Evolutionary conservation across 257 asterid genomes (phyloP), one percentile per base, ranked within the genome.

Genomic region (Forsythia viridissima): DNA sequence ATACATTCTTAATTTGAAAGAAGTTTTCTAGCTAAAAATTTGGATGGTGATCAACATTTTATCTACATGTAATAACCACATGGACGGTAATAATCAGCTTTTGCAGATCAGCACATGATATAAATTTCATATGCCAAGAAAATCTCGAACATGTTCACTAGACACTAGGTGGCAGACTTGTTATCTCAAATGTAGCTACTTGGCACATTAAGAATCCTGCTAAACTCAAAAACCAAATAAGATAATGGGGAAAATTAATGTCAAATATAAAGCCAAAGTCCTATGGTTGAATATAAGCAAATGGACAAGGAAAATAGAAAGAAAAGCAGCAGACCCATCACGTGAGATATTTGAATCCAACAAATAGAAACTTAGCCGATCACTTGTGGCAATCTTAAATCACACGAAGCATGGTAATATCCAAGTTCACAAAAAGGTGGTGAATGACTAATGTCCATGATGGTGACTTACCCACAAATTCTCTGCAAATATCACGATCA

Each of bases 401-500:
- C 21, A 18, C 30, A 18, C 3, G 21, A 74, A 48, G 75, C 75
- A 71, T 21, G 18, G 63, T 44, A 75, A 65, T 21, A 71, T 40
- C 76, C 51, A 59, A 75, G 80, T 43, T 30, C 51, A 80, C 41
- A 30, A 24, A 37, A 37, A 76, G 8, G 59, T 38, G 36, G 84
- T 41, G 65, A 43, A 76, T 70, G 55, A 52, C 37, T 42, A 74
- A 73, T 66, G 38, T 44, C 46, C 59, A 20, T 65, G 61, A 77
- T 70, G 55, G 80, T 52, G 55, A 88, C 95, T 91, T 86, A 93
- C 99, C 98, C 59, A 93, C 97, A 84, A 90, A 90, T 70, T 96
- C 97, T 80, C 89, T 85, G 88, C 98, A 96, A 38, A 51, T 91
- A 84, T 96, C 97, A 63, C 99, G 98, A 39, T 96, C 98, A 44